A percentile compares a stretch with the other conserved stretches of the same genome.
Evolutionary conservation across 2,329 filamentous ascomycete genomes (phyloP).

Genomic region (Calcarisporium arbuscula): DNA sequence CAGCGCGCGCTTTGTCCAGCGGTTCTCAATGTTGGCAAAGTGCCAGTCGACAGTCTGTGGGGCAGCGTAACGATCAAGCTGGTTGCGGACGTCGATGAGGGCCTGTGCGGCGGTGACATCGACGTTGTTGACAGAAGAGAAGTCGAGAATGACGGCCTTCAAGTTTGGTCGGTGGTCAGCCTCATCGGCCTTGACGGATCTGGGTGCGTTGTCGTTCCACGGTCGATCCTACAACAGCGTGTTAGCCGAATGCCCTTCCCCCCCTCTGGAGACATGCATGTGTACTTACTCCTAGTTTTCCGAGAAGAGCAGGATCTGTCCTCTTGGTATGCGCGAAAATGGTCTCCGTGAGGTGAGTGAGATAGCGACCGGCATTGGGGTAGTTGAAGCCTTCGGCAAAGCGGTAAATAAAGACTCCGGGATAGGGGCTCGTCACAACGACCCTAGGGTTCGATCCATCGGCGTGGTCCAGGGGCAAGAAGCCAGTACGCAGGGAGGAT

Average conservation of each 20-base stretch:
- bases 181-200: conserved; percentile 22
- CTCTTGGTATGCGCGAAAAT: conserved; percentile 40
- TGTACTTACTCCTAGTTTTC: conserved; percentile 39
- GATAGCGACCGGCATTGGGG: conserved; percentile 44
- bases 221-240: conserved; percentile 36
- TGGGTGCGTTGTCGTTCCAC: conserved; percentile 48
- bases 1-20: conserved; percentile 51
- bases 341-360: conserved; percentile 41
- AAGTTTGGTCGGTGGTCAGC: conserved; percentile 41
- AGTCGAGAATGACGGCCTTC: conserved; percentile 50
- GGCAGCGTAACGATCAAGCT: conserved; percentile 44
- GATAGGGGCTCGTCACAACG: conserved; percentile 39
- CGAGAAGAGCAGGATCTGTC: conserved; percentile 35
- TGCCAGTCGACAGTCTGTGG: conserved; percentile 42
- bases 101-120: conserved; percentile 50
- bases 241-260: conserved; percentile 8
- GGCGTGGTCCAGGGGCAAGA: conserved; percentile 41
- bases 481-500: conserved; percentile 31
- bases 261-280: too few species aligned
- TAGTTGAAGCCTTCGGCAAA: conserved; percentile 53
- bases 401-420: conserved; percentile 49
- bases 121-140: conserved; percentile 47
- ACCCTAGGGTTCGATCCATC: conserved; percentile 45
- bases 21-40: conserved; percentile 46
- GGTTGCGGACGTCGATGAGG: conserved; percentile 47